These are phyloP conservation scores for Diaporthe sp. DNA, from an alignment of 2,329 filamentous ascomycete species.

Conservation along the genomic window DNA sequence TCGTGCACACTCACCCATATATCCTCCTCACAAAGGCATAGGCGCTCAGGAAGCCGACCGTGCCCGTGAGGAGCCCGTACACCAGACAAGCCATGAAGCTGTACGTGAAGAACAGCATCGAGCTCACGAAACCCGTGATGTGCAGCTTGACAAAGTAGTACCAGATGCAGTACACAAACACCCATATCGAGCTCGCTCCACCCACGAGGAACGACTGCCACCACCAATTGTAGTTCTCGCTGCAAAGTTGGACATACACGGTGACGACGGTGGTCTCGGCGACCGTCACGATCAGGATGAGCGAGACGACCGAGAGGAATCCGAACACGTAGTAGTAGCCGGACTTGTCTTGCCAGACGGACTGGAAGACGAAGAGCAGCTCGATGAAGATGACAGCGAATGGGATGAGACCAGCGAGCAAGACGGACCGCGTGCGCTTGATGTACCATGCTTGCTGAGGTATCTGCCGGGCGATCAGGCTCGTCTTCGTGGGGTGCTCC, in stretches of 20 bases:
- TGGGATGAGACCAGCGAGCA: conserved; percentile 82
- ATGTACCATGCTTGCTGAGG: conserved; percentile 83
- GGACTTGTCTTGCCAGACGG: conserved; percentile 89
- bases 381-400: conserved; percentile 93
- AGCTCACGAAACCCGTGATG: conserved; percentile 83
- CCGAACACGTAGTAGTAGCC: conserved; percentile 95
- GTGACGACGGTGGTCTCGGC: conserved; percentile 87
- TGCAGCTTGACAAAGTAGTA: conserved; percentile 86
- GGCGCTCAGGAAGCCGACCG: conserved; percentile 85
- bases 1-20: conserved; percentile 72
- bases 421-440: conserved; percentile 70
- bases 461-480: conserved; percentile 77
- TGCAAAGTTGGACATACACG: conserved; percentile 85
- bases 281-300: conserved; percentile 81
- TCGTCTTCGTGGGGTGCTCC: conserved; percentile 86
- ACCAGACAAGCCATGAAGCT: conserved; percentile 84
- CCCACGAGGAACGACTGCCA: conserved; percentile 90
- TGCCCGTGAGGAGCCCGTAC: conserved; percentile 85
- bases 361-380: conserved; percentile 88
- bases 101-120: conserved; percentile 87
- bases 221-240: conserved; percentile 93
- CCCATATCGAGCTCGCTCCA: conserved; percentile 81
- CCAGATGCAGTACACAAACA: conserved; percentile 86
- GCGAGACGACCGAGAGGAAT: conserved; percentile 80
- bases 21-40: conserved; percentile 88